Conservation (phyloP, 169 alveolate species). For the Perkinsus marinus region DNA sequence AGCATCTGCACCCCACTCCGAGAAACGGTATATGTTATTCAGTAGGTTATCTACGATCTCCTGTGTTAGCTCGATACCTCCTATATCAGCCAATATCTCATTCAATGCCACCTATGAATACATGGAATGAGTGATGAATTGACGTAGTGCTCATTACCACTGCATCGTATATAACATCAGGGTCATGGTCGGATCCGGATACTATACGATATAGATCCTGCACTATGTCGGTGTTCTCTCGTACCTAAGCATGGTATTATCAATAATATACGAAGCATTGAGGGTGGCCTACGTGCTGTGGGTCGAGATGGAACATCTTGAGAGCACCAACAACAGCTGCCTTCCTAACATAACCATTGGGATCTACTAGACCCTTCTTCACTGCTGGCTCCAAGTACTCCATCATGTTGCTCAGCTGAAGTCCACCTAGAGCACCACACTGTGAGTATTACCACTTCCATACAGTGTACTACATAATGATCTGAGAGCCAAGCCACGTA, state of each 20-base stretch:
- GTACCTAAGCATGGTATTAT: conserved; percentile 28
- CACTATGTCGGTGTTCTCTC: conserved; percentile 3
- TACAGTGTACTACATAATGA: conserved; percentile 54
- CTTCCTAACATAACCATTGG: conserved; percentile 81
- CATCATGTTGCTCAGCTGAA: conserved; percentile 28
- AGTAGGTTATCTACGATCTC: conserved; percentile 66
- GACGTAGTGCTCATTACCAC: conserved; percentile 63
- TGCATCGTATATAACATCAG: conserved; percentile 84
- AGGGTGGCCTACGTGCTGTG: conserved; percentile 1
- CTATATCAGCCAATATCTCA: conserved; percentile 78
- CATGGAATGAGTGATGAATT: conserved; percentile 4
- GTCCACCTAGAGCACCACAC: neutral
- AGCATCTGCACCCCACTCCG: conserved; percentile 92
- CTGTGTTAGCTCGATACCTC: conserved; percentile 74
- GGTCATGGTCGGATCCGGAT: conserved; percentile 49
- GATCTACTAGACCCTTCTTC: conserved; percentile 70
- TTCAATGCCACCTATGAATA: conserved; percentile 72
- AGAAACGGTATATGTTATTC: conserved; percentile 65
- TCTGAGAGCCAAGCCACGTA: conserved; percentile 92
- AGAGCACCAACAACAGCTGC: conserved; percentile 87
- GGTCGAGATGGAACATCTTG: conserved; percentile 49
- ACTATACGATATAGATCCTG: conserved; percentile 29
- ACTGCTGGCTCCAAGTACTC: conserved; percentile 72
- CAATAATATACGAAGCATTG: neutral
- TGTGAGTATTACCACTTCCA: conserved; percentile 12